Evolutionary conservation across 2,329 filamentous ascomycete genomes (phyloP).

Genomic region (Sphaerostilbella broomeana): DNA sequence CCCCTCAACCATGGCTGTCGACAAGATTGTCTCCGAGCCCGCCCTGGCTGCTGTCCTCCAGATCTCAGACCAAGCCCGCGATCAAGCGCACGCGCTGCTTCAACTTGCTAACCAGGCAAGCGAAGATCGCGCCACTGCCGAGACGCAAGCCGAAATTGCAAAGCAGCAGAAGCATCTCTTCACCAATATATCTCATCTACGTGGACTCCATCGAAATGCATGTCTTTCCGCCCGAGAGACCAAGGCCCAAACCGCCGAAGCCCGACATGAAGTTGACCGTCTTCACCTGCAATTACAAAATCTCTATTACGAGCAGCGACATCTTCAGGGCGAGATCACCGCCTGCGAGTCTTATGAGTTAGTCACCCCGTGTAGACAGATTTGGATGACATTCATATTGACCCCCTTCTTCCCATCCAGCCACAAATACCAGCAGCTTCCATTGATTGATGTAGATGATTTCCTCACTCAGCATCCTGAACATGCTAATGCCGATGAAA

Average conservation of each 20-base stretch:
- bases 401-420: constrained; percentile 34
- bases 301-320: constrained; percentile 89
- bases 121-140: constrained; percentile 36
- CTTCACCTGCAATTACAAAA: constrained; percentile 93
- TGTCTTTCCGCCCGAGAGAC: constrained; percentile 77
- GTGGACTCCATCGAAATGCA: constrained; percentile 75
- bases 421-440: constrained; percentile 81
- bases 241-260: constrained; percentile 79
- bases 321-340: constrained; percentile 81
- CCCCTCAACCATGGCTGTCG: constrained; percentile 28
- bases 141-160: constrained; percentile 54
- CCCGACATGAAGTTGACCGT: constrained; percentile 82
- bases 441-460: constrained; percentile 74
- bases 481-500: constrained; percentile 63
- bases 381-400: not conserved
- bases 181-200: constrained; percentile 71
- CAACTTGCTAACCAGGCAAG: constrained; percentile 43
- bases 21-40: constrained; percentile 35
- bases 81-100: constrained; percentile 63
- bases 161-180: constrained; percentile 75
- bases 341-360: constrained; percentile 91
- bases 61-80: constrained; percentile 65
- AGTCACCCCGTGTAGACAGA: constrained; percentile 28
- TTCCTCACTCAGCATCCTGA: constrained; percentile 75
- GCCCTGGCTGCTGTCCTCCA: constrained; percentile 61